Percentiles rank a stretch among this genome's conserved stretches.
Evolutionary conservation across 2,329 filamentous ascomycete genomes (phyloP).

Genomic region (Fusarium xylarioides): DNA sequence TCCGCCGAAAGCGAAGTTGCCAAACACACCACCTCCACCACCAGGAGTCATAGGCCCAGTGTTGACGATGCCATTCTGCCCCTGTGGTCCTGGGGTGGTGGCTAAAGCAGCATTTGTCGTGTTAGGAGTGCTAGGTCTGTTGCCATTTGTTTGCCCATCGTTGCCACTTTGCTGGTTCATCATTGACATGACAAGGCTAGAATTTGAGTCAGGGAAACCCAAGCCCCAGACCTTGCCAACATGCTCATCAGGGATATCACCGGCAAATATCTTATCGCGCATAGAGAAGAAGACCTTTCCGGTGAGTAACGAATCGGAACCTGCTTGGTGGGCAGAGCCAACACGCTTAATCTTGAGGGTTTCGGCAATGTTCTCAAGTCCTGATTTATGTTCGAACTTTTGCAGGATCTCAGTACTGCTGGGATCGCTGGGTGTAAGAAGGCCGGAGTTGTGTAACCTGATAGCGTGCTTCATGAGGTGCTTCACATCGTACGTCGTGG

Average conservation of each 20-base stretch:
- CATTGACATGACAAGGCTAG: constrained; percentile 53
- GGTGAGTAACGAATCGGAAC: constrained; percentile 91
- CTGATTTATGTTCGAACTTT: constrained; percentile 89
- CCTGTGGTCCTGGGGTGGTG: constrained; percentile 59
- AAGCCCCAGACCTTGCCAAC: constrained; percentile 93
- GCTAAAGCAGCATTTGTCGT: constrained; percentile 65
- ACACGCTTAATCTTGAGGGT: constrained; percentile 90
- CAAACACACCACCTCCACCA: constrained; percentile 78
- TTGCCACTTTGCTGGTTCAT: constrained; percentile 47
- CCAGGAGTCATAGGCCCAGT: constrained; percentile 83
- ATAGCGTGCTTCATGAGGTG: constrained; percentile 93
- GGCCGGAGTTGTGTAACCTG: constrained; percentile 71
- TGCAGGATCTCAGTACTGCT: constrained; percentile 78
- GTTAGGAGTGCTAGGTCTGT: constrained; percentile 71
- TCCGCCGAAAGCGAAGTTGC: constrained; percentile 70
- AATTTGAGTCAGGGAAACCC: constrained; percentile 74
- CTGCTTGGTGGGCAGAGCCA: constrained; percentile 89
- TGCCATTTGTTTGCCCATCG: constrained; percentile 49
- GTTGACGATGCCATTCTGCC: constrained; percentile 61
- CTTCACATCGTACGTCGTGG: constrained; percentile 94
- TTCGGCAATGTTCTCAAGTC: constrained; percentile 92
- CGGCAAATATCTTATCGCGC: constrained; percentile 86
- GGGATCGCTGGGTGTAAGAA: constrained; percentile 70
- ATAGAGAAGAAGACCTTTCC: constrained; percentile 96
- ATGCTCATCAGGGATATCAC: constrained; percentile 82